These are phyloP conservation scores for Zopfochytrium polystomum DNA, from an alignment of 371 early-diverging fungal species.

Conservation along the genomic window DNA sequence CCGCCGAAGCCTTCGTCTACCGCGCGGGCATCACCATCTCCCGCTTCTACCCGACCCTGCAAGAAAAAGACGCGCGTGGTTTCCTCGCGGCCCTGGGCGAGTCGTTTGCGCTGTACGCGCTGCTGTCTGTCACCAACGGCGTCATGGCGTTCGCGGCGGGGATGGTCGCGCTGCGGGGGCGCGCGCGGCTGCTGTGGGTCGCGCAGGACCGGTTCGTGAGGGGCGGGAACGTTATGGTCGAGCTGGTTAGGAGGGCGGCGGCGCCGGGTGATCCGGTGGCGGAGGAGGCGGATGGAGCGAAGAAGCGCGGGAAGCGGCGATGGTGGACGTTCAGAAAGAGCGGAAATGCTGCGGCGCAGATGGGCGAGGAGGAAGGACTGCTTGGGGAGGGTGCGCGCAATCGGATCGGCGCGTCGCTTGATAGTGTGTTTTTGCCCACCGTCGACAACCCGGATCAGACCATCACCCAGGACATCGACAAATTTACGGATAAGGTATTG, in stretches of 20 bases:
- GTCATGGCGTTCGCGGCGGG: slow-evolving; percentile 19
- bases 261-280: no score
- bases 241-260: no score
- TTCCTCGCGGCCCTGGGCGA: slow-evolving; percentile 55
- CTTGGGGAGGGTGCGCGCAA: no score
- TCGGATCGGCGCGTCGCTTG: no score
- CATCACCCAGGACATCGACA: slow-evolving; percentile 85
- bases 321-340: no score
- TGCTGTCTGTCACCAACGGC: slow-evolving; percentile 9
- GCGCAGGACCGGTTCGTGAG: slow-evolving; percentile 28
- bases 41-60: slow-evolving; percentile 67
- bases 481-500: slow-evolving; percentile 61
- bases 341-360: no score
- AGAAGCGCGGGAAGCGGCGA: no score
- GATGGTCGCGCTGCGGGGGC: slow-evolving; percentile 11
- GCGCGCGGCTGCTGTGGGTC: slow-evolving; percentile 53
- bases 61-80: slow-evolving; percentile 54
- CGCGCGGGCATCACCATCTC: slow-evolving; percentile 70
- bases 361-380: no score
- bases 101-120: slow-evolving; percentile 54
- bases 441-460: slow-evolving; percentile 76
- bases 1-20: slow-evolving; percentile 64
- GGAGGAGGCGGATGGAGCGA: no score
- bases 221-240: neutral
- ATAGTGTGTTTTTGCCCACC: no score